Base-by-base conservation (phyloP, 371 early-diverging fungal genomes). In the Haplosporangium sp. region DNA sequence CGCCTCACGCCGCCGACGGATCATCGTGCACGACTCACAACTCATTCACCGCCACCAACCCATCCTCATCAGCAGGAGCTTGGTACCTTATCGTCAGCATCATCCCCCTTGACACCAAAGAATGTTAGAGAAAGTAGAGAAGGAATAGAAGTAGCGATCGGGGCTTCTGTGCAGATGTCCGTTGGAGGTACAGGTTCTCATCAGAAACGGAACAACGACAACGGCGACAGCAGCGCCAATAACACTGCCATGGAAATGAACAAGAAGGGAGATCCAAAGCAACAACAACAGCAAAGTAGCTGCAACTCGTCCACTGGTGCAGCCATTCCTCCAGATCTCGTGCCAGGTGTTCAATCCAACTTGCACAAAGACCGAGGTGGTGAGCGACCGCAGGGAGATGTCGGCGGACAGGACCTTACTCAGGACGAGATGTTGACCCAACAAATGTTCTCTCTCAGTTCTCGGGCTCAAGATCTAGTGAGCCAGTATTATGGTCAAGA, bases 21-120 rank as follows among this genome's bases (percentile, higher is more conserved):
- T 29, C 75, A 74, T 29, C 69, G 69, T n/a, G 75, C 75, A 8
- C 52, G 53, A 12, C 69, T 74, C 16, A 18, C 69, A 5, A 74
- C 75, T 0, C 50, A 64, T 20, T 74, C 75, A 1, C 75, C 75
- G 0, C 16, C 58, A 5, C 75, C 75, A 7, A 57, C n/a, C n/a
- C 69, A 61, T 20, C 52, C 59, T n/a, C 74, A 50, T 13, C 10
- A 69, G 6, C 62, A 23, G 11, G 59, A 64, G 13, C 20, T 14
- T 36, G 23, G 7, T 6, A 42, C 10, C 11, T 21, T 38, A n/a
- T 38, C 60, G 7, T 37, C 50, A 37, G 7, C 54, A 2, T 53
- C 54, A 9, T 29, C 54, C 36, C 29, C 54, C 9, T 29, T 29
- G 29, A 4, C 29, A 29, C 50, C 18, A 50, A 9, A 18, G n/a